Evolutionary conservation across 495 filamentous ascomycete species (phyloP).

Genomic region (Aspergillus kassunensis): DNA sequence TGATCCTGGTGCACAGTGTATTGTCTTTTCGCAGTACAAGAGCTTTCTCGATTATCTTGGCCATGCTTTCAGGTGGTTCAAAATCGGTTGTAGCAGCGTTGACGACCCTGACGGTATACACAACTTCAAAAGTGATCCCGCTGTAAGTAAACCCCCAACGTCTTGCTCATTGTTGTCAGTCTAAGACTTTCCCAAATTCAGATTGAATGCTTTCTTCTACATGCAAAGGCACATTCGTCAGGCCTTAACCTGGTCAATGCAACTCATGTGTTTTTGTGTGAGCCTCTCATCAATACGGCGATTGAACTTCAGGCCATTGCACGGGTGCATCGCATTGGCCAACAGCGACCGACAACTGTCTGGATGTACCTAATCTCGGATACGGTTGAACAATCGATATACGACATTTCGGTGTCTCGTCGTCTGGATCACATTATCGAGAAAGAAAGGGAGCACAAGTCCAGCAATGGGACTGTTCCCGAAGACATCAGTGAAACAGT

Average conservation of each 20-base stretch:
- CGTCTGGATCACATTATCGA: conserved; percentile 71
- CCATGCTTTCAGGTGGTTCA: conserved; percentile 59
- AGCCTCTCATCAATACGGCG: conserved; percentile 87
- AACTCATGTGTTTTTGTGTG: conserved; percentile 90
- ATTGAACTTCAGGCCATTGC: conserved; percentile 93
- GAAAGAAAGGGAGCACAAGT: conserved; percentile 28
- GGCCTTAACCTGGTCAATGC: conserved; percentile 90
- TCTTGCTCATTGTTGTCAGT: too few species aligned
- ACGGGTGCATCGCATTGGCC: conserved; percentile 90
- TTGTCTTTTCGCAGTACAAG: conserved; percentile 85
- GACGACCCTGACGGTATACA: conserved; percentile 59
- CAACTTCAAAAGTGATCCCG: conserved; percentile 70
- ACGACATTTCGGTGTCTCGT: conserved; percentile 74
- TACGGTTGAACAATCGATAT: conserved; percentile 87
- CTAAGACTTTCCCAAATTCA: too few species aligned
- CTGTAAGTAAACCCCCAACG: conserved; percentile 32
- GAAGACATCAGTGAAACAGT: conserved; percentile 48
- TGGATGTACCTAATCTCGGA: conserved; percentile 90
- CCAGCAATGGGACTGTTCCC: conserved; percentile 18
- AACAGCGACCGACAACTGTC: conserved; percentile 81
- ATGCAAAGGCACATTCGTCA: conserved; percentile 81
- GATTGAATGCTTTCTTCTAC: conserved; percentile 81
- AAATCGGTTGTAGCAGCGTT: conserved; percentile 68
- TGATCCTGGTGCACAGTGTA: conserved; percentile 83
- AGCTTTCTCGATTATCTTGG: conserved; percentile 74